These are phyloP conservation scores for Leucosporidium creatinivorum DNA, from an alignment of 768 basidiomycete genomes.

Conservation along the genomic window DNA sequence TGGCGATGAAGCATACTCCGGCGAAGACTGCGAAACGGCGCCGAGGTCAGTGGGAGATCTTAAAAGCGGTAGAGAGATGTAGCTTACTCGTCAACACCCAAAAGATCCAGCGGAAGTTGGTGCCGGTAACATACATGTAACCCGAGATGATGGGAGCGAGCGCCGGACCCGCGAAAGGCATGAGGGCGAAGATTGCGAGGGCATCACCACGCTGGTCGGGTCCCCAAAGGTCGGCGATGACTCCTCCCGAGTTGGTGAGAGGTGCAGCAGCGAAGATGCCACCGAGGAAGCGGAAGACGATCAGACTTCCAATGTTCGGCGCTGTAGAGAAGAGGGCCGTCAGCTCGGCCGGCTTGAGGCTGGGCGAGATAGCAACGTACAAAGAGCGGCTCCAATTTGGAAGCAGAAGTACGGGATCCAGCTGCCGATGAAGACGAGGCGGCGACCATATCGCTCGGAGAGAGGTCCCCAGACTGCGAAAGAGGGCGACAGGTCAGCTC, in stretches of 20 bases:
- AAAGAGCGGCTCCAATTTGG: conserved; percentile 33
- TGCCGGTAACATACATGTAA: conserved; percentile 22
- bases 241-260: conserved; percentile 29
- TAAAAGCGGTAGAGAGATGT: neutral
- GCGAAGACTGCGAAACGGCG: conserved; percentile 4
- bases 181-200: conserved; percentile 32
- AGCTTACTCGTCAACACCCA: conserved; percentile 17
- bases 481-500: neutral
- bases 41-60: neutral
- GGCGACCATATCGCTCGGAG: conserved; percentile 32
- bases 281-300: conserved; percentile 34
- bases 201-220: conserved; percentile 33
- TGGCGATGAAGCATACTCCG: conserved; percentile 27
- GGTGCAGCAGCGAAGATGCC: conserved; percentile 34
- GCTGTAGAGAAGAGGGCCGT: conserved; percentile 40
- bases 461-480: conserved; percentile 28
- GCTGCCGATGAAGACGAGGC: conserved; percentile 26
- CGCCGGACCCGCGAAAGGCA: conserved; percentile 29
- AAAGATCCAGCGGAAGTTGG: conserved; percentile 31
- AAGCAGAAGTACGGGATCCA: conserved; percentile 33
- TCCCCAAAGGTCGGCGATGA: conserved; percentile 36
- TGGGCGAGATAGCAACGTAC: neutral
- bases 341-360: neutral
- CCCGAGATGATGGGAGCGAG: conserved; percentile 34
- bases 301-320: conserved; percentile 27